Percentiles rank a stretch among this genome's conserved stretches.
These are phyloP conservation scores for Fusarium drepaniforme DNA, from an alignment of 2,329 filamentous ascomycete species.

Conservation along the genomic window DNA sequence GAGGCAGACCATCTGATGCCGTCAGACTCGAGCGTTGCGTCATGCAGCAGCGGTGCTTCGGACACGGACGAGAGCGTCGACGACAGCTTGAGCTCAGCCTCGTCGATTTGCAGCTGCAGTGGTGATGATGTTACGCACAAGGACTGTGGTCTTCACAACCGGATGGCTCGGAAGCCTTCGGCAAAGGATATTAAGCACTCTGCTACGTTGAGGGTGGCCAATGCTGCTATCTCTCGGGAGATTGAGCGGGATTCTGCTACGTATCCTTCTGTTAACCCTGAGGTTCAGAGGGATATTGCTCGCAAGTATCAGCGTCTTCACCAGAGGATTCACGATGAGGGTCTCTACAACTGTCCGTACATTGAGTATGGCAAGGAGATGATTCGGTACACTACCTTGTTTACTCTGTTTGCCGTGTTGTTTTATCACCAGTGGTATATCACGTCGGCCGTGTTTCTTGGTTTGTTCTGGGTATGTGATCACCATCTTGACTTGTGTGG, in stretches of 20 bases:
- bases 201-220: constrained; percentile 28
- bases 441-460: constrained; percentile 69
- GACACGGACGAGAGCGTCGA: constrained; percentile 38
- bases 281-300: constrained; percentile 67
- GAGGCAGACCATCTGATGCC: constrained; percentile 15
- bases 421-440: constrained; percentile 67
- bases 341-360: constrained; percentile 71
- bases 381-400: constrained; percentile 65
- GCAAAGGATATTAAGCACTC: constrained; percentile 12
- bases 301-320: constrained; percentile 68
- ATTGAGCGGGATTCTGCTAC: constrained; percentile 50
- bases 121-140: constrained; percentile 13
- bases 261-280: constrained; percentile 66
- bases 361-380: constrained; percentile 69
- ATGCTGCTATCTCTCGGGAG: constrained; percentile 39
- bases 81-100: constrained; percentile 34
- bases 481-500: not conserved
- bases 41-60: constrained; percentile 8
- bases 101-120: constrained; percentile 32
- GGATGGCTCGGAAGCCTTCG: constrained; percentile 4
- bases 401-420: constrained; percentile 59
- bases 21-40: constrained; percentile 21
- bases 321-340: constrained; percentile 64
- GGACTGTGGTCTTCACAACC: constrained; percentile 14
- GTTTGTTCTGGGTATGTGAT: constrained; percentile 67